These are phyloP conservation scores for Rhododendron henanense DNA, from an alignment of 148 eudicot species.

Conservation along the genomic window DNA sequence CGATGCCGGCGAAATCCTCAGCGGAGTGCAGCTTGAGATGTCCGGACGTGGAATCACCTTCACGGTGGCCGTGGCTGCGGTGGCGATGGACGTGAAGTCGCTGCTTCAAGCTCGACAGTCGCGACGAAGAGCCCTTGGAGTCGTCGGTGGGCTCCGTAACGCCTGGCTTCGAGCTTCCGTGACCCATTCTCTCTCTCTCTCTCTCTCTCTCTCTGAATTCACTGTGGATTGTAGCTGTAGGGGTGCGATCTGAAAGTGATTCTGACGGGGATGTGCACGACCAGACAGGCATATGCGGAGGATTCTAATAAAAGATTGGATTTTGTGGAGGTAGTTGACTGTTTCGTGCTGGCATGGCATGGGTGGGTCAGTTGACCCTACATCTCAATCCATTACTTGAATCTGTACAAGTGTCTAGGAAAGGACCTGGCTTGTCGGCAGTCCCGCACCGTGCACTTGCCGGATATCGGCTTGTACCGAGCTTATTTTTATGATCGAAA, in stretches of 20 bases:
- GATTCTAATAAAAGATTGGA: not conserved
- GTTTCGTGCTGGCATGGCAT: not conserved
- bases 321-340: not conserved
- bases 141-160: slow-evolving; percentile 15
- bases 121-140: slow-evolving; percentile 29
- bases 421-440: too few relatives aligned
- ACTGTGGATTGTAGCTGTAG: not conserved
- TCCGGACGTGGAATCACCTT: not conserved
- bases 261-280: not conserved
- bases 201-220: not conserved
- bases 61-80: slow-evolving; percentile 9
- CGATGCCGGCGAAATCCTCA: slow-evolving; percentile 85
- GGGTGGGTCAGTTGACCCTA: too few relatives aligned
- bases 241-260: not conserved
- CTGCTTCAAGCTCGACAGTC: slow-evolving; percentile 27
- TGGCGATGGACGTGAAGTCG: slow-evolving; percentile 35
- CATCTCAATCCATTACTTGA: too few relatives aligned
- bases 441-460: too few relatives aligned
- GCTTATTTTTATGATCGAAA: too few relatives aligned
- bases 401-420: too few relatives aligned
- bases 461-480: too few relatives aligned
- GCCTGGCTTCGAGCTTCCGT: slow-evolving; percentile 38
- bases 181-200: slow-evolving; percentile 52
- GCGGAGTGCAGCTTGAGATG: slow-evolving; percentile 36
- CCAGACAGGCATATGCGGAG: not conserved